Evolutionary conservation across 164 flowering plant species (phyloP).

Genomic region (Dillenia suffruticosa): DNA sequence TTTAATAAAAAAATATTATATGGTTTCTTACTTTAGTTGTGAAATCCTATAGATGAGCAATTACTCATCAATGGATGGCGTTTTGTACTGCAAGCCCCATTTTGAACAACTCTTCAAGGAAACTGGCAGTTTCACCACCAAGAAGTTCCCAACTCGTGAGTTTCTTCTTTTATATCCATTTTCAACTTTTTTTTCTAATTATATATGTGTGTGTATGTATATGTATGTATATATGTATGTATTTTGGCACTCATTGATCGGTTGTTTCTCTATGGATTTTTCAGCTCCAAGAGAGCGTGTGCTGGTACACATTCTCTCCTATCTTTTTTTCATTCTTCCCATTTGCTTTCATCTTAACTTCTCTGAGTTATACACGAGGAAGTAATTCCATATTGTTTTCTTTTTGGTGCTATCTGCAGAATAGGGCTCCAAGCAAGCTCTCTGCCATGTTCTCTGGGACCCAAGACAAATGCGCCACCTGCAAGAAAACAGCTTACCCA

Average conservation of each 20-base stretch:
- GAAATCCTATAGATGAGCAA: constrained; percentile 41
- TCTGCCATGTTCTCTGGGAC: constrained; percentile 57
- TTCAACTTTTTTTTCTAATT: not conserved
- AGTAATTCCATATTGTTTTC: not conserved
- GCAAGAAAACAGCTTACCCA: constrained; percentile 61
- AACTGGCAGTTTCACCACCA: constrained; percentile 30
- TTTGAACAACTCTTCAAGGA: constrained; percentile 63
- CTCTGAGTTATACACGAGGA: no score
- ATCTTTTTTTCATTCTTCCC: not conserved
- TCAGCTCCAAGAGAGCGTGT: constrained; percentile 33
- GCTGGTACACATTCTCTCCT: constrained; percentile 19
- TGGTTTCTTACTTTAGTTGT: no score
- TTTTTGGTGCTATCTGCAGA: constrained; percentile 18
- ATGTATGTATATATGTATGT: no score
- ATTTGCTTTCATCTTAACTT: no score
- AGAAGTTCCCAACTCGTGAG: constrained; percentile 37
- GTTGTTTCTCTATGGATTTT: not conserved
- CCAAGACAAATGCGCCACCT: constrained; percentile 56
- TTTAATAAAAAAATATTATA: no score
- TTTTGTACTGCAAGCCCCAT: constrained; percentile 63
- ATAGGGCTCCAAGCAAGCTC: constrained; percentile 46
- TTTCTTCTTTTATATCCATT: not conserved
- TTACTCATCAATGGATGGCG: constrained; percentile 58
- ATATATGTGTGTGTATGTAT: no score
- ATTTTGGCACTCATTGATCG: not conserved